These are phyloP conservation scores for Pachysandra terminalis DNA, from an alignment of 164 flowering plant species.

Conservation along the genomic window DNA sequence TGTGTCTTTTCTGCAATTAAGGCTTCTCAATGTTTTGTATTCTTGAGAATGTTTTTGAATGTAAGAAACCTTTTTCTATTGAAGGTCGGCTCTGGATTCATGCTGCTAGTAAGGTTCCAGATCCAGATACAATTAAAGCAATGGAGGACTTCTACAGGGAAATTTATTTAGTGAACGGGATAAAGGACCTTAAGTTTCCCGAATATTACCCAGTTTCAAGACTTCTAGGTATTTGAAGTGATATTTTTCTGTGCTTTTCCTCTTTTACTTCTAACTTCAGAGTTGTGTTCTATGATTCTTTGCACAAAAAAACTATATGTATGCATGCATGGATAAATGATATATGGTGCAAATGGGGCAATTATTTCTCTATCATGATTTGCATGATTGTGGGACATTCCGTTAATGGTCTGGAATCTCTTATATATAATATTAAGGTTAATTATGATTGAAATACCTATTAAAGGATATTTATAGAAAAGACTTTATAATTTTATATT, in stretches of 20 bases:
- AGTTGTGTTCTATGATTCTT: background rate
- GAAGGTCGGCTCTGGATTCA: constrained; percentile 97
- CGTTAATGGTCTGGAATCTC: too few relatives aligned
- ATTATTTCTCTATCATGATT: too few relatives aligned
- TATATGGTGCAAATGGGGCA: too few relatives aligned
- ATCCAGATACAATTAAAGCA: constrained; percentile 76
- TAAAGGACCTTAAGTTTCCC: constrained; percentile 81
- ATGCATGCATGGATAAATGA: too few relatives aligned
- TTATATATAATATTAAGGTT: too few relatives aligned
- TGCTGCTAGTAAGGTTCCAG: constrained; percentile 93
- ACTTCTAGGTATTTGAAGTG: constrained; percentile 53
- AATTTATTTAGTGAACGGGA: constrained; percentile 82
- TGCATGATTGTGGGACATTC: too few relatives aligned
- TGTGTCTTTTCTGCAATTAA: background rate
- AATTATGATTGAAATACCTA: too few relatives aligned
- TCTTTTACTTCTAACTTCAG: background rate
- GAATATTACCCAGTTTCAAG: constrained; percentile 88
- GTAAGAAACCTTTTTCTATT: constrained; percentile 16
- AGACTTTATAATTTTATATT: too few relatives aligned
- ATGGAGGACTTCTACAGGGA: constrained; percentile 92
- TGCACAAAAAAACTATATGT: too few relatives aligned
- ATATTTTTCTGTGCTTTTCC: background rate
- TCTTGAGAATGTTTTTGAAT: constrained; percentile 3
- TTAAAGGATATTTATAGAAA: too few relatives aligned
- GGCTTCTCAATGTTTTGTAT: background rate